Base-by-base conservation (phyloP, 805 yeast genomes). In the Spathaspora hagerdaliae region DNA sequence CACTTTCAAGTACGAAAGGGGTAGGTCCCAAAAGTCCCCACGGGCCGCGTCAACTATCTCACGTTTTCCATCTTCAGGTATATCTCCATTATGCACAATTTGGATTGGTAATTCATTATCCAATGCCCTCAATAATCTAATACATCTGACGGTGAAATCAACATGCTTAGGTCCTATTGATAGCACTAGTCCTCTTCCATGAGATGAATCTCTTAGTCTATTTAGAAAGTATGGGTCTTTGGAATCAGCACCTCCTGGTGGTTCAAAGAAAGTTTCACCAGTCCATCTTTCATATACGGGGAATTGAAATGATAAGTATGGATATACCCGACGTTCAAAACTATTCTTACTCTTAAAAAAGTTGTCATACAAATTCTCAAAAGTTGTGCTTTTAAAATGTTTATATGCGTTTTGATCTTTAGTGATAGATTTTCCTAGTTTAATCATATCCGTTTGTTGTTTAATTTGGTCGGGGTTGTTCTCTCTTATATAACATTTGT, bases 241-340 rank as follows among this genome's bases (percentile, higher is more conserved):
- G n/a, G n/a, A n/a, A 13, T 36, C n/a, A n/a, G n/a, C n/a, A n/a
- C n/a, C n/a, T n/a, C n/a, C n/a, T n/a, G n/a, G n/a, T n/a, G n/a
- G n/a, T 27, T 7, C 35, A 8, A 51, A 48, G 14, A 42, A 38
- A 10, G 42, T 54, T 31, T 61, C 67, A 8, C 70, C 66, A 44
- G 63, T 62, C 74, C 75, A 73, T 48, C 76, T 55, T 43, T 57
- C 65, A 52, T 61, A 73, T 13, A 55, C 55, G 7, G 78, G 77
- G n/a, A 54, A 61, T 39, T 63, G 47, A 45, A 61, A 58, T 1
- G 75, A 60, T 32, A 73, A 50, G 63, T 68, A 73, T 35, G 65
- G 70, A 56, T 71, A 72, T 5, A 73, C 49, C 46, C 67, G 59
- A 27, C 56, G 45, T 51, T 73, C 77, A 14, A 65, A 51, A 45